These are phyloP conservation scores for Claviceps spartinae DNA, from an alignment of 2,329 filamentous ascomycete species.

Conservation along the genomic window DNA sequence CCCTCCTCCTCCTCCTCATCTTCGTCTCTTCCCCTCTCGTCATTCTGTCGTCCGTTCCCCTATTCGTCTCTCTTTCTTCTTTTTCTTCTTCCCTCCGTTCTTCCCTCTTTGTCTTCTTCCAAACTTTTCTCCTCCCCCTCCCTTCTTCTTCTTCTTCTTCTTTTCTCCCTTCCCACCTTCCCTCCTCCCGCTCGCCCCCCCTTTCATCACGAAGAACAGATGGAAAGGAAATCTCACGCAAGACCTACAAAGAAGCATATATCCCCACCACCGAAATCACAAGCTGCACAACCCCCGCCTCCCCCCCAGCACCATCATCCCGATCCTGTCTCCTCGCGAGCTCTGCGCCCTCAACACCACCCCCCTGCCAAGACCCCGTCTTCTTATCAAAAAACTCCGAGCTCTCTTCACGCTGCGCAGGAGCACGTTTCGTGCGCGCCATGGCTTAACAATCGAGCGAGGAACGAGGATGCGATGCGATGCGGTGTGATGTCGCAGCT, in stretches of 20 bases:
- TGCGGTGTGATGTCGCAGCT: not conserved
- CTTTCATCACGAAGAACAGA: not conserved
- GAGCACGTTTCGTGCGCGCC: slow-evolving; percentile 60
- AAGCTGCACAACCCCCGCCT: slow-evolving; percentile 59
- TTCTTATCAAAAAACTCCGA: slow-evolving; percentile 48
- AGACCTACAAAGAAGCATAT: slow-evolving; percentile 81
- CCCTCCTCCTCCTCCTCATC: not conserved
- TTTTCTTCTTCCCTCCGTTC: no score
- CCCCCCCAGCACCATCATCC: slow-evolving; percentile 17
- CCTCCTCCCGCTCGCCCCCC: not conserved
- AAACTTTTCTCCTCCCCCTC: no score
- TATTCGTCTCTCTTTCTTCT: no score
- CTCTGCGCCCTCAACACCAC: slow-evolving; percentile 17
- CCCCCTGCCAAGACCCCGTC: slow-evolving; percentile 23
- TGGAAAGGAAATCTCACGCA: not conserved
- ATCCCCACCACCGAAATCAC: slow-evolving; percentile 85
- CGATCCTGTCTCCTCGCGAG: not conserved
- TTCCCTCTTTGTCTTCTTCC: not conserved
- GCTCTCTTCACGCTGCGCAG: slow-evolving; percentile 51
- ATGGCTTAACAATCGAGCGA: slow-evolving; percentile 26
- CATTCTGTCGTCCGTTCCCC: no score
- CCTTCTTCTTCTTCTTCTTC: not conserved
- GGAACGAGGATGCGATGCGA: not conserved
- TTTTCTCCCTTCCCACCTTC: not conserved
- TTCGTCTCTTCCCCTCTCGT: not conserved